Evolutionary conservation across 139 green algal species (phyloP).

Genomic region (Pseudopediastrum boryanum): DNA sequence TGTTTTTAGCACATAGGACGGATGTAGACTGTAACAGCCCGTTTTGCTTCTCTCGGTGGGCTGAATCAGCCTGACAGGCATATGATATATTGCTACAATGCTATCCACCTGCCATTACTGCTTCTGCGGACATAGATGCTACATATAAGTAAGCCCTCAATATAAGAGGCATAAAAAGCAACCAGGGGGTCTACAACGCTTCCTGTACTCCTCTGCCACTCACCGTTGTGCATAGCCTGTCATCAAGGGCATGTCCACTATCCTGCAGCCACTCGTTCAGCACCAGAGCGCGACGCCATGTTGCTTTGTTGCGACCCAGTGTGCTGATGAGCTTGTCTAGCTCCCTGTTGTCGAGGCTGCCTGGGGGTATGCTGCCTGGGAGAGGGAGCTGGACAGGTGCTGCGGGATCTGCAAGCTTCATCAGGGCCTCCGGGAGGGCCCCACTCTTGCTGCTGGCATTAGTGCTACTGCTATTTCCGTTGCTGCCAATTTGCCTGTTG

Average conservation of each 20-base stretch:
- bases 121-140: no score
- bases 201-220: no score
- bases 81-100: no score
- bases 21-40: no score
- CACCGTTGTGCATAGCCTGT: conserved; percentile 83
- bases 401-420: conserved; percentile 43
- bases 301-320: conserved; percentile 73
- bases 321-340: conserved; percentile 84
- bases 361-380: conserved; percentile 25
- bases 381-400: conserved; percentile 43
- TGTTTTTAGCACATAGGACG: no score
- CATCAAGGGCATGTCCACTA: conserved; percentile 72
- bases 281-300: conserved; percentile 76
- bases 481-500: no score
- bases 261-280: conserved; percentile 80
- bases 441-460: neutral
- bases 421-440: conserved; percentile 43
- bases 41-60: no score
- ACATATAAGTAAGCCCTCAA: no score
- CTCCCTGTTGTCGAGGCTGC: conserved; percentile 76
- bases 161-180: no score
- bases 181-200: no score
- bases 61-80: no score
- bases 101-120: no score
- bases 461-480: neutral